Conservation (phyloP, 2,329 filamentous ascomycete species). For the Orbilia brochopaga region DNA sequence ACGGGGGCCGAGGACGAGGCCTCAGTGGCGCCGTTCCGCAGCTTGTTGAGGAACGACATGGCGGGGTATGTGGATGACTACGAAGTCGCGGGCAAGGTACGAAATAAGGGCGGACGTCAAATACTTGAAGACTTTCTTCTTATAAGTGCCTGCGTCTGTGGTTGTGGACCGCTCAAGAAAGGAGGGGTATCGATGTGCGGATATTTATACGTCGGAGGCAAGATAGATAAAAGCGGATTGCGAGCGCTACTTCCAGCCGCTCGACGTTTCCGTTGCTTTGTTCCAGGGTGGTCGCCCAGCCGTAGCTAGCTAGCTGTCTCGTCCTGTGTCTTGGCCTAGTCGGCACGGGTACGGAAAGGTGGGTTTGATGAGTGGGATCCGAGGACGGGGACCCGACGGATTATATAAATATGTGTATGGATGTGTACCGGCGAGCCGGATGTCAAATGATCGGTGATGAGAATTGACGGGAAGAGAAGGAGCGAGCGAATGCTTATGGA, state of each 20-base stretch:
- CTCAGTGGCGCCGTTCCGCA: constrained; percentile 22
- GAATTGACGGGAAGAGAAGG: neutral
- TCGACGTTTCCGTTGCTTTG: constrained; percentile 28
- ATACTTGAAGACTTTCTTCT: too few species aligned
- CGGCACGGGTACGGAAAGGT: neutral
- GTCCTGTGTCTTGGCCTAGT: neutral
- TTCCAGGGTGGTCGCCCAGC: constrained; percentile 12
- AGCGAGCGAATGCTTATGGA: constrained; percentile 4
- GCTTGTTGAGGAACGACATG: constrained; percentile 43
- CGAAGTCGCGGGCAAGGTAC: neutral
- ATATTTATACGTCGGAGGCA: neutral
- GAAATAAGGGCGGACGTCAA: too few species aligned
- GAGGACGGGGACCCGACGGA: neutral
- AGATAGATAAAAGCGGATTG: constrained; percentile 43
- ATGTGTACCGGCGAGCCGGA: neutral
- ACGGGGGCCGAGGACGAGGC: constrained; percentile 7
- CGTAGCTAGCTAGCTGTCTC: constrained; percentile 3
- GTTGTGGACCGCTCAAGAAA: neutral
- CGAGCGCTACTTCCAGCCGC: constrained; percentile 38
- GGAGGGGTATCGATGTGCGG: neutral
- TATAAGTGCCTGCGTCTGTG: too few species aligned
- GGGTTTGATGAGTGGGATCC: neutral
- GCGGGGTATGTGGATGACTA: constrained; percentile 1
- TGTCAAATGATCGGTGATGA: neutral
- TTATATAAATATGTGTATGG: neutral